Evolutionary conservation across 148 eudicot species (phyloP), one percentile per base, ranked within the genome.

Genomic region (Pouteria glomerata): DNA sequence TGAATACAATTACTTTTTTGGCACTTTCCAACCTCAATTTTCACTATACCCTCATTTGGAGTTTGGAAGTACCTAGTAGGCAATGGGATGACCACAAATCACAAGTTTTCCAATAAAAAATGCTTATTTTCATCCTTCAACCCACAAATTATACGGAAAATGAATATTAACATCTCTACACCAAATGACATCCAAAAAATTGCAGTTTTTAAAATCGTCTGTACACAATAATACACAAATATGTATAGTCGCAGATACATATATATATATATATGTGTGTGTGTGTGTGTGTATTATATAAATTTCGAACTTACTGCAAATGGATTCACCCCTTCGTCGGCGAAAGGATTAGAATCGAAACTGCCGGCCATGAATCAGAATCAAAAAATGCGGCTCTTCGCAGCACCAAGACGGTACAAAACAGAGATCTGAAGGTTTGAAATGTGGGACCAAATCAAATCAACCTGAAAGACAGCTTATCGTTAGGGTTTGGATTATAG

Each of bases 251-350:
- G 27, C 8, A 19, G 27, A 65, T 45, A 55, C 26, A 64, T 24
- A 27, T 41, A 1, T n/a, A 7, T 64, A 7, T 5, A 2, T 27
- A 41, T 5, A n/a, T n/a, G n/a, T n/a, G n/a, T n/a, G n/a, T n/a
- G n/a, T n/a, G n/a, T n/a, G n/a, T n/a, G n/a, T n/a, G n/a, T n/a
- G n/a, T n/a, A n/a, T n/a, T n/a, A n/a, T n/a, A n/a, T n/a, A n/a
- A n/a, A 29, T 65, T 2, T 27, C 14, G 53, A 45, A 72, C 69
- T 78, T 71, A 90, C 96, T 70, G 96, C 69, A 58, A 90, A 90
- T 12, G 96, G 96, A 52, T 90, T 90, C 56, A 80, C 78, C 75
- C 87, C 86, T n/a, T 87, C 96, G 42, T 85, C 91, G 2, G 73
- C 85, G 35, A 85, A 86, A 24, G 87, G 87, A 69, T 85, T 87